Conservation (phyloP, 1,139 yeast genomes). For the Yamadazyma membranifaciens region DNA sequence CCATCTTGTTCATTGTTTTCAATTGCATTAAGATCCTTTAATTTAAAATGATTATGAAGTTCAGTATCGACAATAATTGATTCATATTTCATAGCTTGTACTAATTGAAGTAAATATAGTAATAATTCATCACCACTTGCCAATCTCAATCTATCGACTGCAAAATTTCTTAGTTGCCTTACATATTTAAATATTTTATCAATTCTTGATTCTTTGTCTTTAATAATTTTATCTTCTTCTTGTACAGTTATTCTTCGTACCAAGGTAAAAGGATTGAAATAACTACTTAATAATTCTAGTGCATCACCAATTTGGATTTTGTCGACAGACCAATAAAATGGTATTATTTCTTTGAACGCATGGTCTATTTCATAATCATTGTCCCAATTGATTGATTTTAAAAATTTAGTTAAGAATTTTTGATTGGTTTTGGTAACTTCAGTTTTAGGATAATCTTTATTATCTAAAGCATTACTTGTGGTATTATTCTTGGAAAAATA, state of each 20-base stretch:
- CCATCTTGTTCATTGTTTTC: conserved; percentile 7
- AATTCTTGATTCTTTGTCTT: conserved; percentile 26
- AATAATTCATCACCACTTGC: conserved; percentile 82
- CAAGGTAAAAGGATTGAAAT: conserved; percentile 47
- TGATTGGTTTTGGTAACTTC: conserved; percentile 28
- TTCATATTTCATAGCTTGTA: conserved; percentile 87
- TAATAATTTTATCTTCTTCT: conserved; percentile 11
- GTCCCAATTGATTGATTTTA: conserved; percentile 86
- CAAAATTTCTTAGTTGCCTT: conserved; percentile 67
- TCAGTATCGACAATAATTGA: conserved; percentile 25
- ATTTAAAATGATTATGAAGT: conserved; percentile 8
- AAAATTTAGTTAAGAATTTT: conserved; percentile 71
- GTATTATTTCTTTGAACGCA: conserved; percentile 59
- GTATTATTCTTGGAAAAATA: conserved; percentile 66
- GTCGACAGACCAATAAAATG: conserved; percentile 50
- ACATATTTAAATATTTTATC: conserved; percentile 34
- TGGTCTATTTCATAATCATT: conserved; percentile 79
- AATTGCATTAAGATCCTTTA: conserved; percentile 7
- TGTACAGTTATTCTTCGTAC: conserved; percentile 17
- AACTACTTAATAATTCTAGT: conserved; percentile 78
- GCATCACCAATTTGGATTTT: conserved; percentile 93
- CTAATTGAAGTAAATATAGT: conserved; percentile 81
- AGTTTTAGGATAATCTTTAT: conserved; percentile 12
- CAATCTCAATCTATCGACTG: conserved; percentile 75
- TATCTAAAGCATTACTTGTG: conserved; percentile 15